Base-by-base conservation (phyloP, 2,329 filamentous ascomycete species). In the Thyridium curvatum region DNA sequence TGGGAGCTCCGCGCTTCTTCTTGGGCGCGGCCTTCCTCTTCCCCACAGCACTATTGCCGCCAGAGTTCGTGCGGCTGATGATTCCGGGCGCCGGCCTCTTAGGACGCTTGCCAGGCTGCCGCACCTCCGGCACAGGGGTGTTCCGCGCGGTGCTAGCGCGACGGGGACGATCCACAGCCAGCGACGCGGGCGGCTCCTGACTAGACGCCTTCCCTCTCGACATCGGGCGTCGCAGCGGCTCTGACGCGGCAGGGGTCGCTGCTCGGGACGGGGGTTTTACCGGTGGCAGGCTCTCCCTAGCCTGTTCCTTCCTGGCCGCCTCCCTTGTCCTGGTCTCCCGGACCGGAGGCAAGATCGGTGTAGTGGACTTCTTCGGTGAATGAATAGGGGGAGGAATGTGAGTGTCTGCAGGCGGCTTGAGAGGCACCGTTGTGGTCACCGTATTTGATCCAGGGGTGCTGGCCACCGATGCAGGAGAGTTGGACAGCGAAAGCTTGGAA, bases 71-170 rank as follows among this genome's bases (percentile, higher is more conserved):
- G 46, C 70, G 71, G 55, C 70, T 85, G 50, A 89, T 77, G 47
- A 85, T 71, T 41, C 84, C 84, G 10, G 84, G 85, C 21, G 82
- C 84, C 34, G 84, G 84, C 41, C 80, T 69, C 62, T 83, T 87
- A 38, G 73, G 67, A 37, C 84, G 77, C 52, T 79, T 76, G 48
- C 63, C 69, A n/a, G 62, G 54, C 39, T 43, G 44, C 30, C 54
- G 54, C 34, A 49, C 41, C 46, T 75, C 72, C 8, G 74, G 73
- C 8, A 64, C 73, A 10, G 75, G 75, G 2, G 75, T 79, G 50
- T 73, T 77, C 42, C 73, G 66, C 39, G 73, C 71, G 17, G 74
- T 77, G 51, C 74, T 79, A 40, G 74, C 54, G 41, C 75, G 71
- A 36, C 75, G 69, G 43, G 73, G 64, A 34, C 75, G 65, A 41